These are phyloP conservation scores for Penicillium sp. DNA, from an alignment of 2,329 filamentous ascomycete species.

Conservation along the genomic window DNA sequence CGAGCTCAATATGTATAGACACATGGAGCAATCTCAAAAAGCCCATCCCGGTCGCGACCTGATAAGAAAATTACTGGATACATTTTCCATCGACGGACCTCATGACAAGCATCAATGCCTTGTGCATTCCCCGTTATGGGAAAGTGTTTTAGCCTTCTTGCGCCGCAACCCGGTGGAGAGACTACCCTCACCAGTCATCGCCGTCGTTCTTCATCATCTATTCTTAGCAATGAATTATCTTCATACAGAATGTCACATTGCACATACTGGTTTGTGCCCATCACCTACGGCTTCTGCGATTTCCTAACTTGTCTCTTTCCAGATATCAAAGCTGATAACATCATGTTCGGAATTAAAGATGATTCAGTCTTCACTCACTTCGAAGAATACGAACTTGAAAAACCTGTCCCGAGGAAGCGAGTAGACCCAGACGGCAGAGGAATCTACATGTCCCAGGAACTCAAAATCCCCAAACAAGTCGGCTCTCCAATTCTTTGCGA, in stretches of 20 bases:
- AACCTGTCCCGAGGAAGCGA: slow-evolving; percentile 47
- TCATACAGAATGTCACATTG: slow-evolving; percentile 15
- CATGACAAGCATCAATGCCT: slow-evolving; percentile 38
- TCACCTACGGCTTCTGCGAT: background rate
- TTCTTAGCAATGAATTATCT: slow-evolving; percentile 19
- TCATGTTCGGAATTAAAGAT: slow-evolving; percentile 48
- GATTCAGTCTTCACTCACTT: slow-evolving; percentile 45
- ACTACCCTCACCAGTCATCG: slow-evolving; percentile 26
- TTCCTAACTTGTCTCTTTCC: background rate
- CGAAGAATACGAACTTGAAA: slow-evolving; percentile 43
- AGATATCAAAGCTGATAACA: slow-evolving; percentile 53
- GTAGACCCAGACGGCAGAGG: slow-evolving; percentile 34
- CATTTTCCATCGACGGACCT: slow-evolving; percentile 36
- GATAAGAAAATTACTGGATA: slow-evolving; percentile 29
- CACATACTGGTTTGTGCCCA: slow-evolving; percentile 6
- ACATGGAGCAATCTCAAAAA: slow-evolving; percentile 31
- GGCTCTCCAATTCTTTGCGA: slow-evolving; percentile 51
- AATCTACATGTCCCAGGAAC: slow-evolving; percentile 48
- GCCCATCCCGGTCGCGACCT: slow-evolving; percentile 32
- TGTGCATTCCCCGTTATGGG: slow-evolving; percentile 44
- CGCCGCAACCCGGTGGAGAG: slow-evolving; percentile 42
- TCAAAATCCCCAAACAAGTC: slow-evolving; percentile 35
- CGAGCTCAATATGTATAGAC: slow-evolving; percentile 49
- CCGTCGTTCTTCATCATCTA: slow-evolving; percentile 11
- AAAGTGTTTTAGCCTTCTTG: slow-evolving; percentile 45